Conservation (phyloP, 768 basidiomycete genomes). For the Chlorophyllum brunneum region DNA sequence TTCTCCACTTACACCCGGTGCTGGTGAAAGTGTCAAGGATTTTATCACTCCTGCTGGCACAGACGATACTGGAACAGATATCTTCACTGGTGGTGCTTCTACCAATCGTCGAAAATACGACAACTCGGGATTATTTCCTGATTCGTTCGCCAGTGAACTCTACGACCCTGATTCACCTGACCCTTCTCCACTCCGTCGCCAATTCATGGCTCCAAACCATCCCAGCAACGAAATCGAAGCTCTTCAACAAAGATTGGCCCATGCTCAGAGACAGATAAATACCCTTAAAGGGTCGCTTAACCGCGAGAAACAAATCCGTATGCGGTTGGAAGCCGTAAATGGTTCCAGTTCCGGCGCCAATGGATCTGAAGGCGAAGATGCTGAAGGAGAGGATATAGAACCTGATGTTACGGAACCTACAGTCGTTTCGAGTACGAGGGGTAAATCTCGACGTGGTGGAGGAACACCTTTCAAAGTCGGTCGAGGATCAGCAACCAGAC, state of each 20-base stretch:
- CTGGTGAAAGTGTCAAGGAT: slow-evolving; percentile 25
- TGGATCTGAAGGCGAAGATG: slow-evolving; percentile 39
- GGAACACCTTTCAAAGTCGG: slow-evolving; percentile 57
- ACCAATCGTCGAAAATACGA: slow-evolving; percentile 57
- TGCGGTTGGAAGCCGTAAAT: slow-evolving; percentile 27
- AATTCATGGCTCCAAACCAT: slow-evolving; percentile 70
- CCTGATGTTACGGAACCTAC: slow-evolving; percentile 40
- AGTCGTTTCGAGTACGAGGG: slow-evolving; percentile 30
- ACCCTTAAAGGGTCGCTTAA: slow-evolving; percentile 77
- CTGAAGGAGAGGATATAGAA: slow-evolving; percentile 37
- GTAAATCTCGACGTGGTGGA: slow-evolving; percentile 26
- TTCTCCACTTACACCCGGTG: slow-evolving; percentile 71
- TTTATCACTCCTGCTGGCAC: slow-evolving; percentile 55
- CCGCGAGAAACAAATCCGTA: slow-evolving; percentile 79
- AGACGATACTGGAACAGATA: slow-evolving; percentile 52
- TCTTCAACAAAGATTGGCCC: slow-evolving; percentile 75
- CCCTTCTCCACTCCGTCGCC: slow-evolving; percentile 42
- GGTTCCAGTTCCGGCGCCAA: not conserved
- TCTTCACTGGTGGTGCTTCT: slow-evolving; percentile 65
- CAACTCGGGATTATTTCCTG: slow-evolving; percentile 32
- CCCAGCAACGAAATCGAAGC: slow-evolving; percentile 80
- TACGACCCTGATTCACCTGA: slow-evolving; percentile 53
- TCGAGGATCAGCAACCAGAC: slow-evolving; percentile 31
- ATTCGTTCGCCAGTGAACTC: slow-evolving; percentile 39
- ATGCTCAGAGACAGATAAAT: slow-evolving; percentile 81